phyloP scores from a whole-genome alignment of 768 basidiomycete species.

The Boletus pseudo-olivaceus region DNA sequence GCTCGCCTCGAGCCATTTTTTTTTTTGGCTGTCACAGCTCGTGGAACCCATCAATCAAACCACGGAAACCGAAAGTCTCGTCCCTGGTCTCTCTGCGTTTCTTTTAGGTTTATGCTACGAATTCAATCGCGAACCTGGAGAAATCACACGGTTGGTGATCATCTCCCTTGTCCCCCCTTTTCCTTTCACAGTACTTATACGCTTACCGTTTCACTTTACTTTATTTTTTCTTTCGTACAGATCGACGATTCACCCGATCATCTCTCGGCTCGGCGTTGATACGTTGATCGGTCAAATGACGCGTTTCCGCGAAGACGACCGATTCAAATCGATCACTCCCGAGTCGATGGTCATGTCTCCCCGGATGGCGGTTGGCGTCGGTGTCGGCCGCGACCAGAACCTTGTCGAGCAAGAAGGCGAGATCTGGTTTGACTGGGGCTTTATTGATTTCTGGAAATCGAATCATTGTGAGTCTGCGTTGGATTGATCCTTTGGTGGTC shows the following conservation, averaged over 20 bases:
- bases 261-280: slow-evolving; percentile 87
- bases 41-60: slow-evolving; percentile 94
- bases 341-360: slow-evolving; percentile 70
- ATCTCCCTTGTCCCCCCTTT: not conserved
- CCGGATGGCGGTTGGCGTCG: slow-evolving; percentile 26
- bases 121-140: slow-evolving; percentile 92
- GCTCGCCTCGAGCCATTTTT: not conserved
- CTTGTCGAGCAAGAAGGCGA: slow-evolving; percentile 63
- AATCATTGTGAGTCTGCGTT: slow-evolving; percentile 73
- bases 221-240: slow-evolving; percentile 35
- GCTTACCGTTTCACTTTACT: not conserved
- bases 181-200: not conserved
- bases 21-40: slow-evolving; percentile 46
- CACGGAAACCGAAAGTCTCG: slow-evolving; percentile 76
- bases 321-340: slow-evolving; percentile 87
- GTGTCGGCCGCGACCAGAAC: not conserved
- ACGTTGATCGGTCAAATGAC: slow-evolving; percentile 83
- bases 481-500: not conserved
- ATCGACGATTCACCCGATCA: slow-evolving; percentile 82
- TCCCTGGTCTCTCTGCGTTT: slow-evolving; percentile 90
- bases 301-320: slow-evolving; percentile 85
- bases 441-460: slow-evolving; percentile 98
- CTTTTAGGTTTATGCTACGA: slow-evolving; percentile 93
- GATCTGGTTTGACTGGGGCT: slow-evolving; percentile 98
- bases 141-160: slow-evolving; percentile 77